Conservation (phyloP, 768 basidiomycete species). For the Hygrophorus russula region DNA sequence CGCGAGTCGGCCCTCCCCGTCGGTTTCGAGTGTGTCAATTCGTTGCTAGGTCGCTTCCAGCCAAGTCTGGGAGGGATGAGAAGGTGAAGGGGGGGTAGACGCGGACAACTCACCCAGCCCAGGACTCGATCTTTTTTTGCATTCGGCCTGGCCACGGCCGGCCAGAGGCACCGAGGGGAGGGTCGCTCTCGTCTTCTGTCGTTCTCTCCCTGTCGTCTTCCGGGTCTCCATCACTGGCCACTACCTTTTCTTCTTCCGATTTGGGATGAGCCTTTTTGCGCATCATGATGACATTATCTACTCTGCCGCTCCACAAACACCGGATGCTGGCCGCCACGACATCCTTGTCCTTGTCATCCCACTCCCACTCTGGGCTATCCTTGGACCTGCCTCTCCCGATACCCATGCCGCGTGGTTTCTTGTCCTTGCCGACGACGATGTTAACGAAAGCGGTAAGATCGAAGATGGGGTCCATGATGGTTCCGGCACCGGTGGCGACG, state of each 20-base stretch:
- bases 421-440: constrained; percentile 28
- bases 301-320: constrained; percentile 34
- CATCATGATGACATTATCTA: constrained; percentile 23
- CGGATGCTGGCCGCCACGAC: constrained; percentile 26
- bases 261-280: constrained; percentile 21
- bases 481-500: constrained; percentile 24
- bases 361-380: constrained; percentile 6
- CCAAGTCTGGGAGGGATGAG: constrained; percentile 12
- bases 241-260: constrained; percentile 9
- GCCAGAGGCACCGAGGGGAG: constrained; percentile 14
- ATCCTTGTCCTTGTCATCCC: constrained; percentile 17
- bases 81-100: background rate
- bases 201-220: constrained; percentile 19
- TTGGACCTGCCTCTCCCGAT: constrained; percentile 11
- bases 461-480: constrained; percentile 32
- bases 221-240: constrained; percentile 7
- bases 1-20: background rate
- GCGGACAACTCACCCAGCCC: constrained; percentile 26
- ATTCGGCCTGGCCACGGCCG: constrained; percentile 32
- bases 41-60: constrained; percentile 10
- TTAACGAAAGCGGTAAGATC: constrained; percentile 45
- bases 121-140: constrained; percentile 32
- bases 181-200: constrained; percentile 37
- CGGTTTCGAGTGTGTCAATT: background rate
- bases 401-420: constrained; percentile 8